These are phyloP conservation scores for Colletotrichum cordylinicola DNA, from an alignment of 2,329 filamentous ascomycete species.

Conservation along the genomic window DNA sequence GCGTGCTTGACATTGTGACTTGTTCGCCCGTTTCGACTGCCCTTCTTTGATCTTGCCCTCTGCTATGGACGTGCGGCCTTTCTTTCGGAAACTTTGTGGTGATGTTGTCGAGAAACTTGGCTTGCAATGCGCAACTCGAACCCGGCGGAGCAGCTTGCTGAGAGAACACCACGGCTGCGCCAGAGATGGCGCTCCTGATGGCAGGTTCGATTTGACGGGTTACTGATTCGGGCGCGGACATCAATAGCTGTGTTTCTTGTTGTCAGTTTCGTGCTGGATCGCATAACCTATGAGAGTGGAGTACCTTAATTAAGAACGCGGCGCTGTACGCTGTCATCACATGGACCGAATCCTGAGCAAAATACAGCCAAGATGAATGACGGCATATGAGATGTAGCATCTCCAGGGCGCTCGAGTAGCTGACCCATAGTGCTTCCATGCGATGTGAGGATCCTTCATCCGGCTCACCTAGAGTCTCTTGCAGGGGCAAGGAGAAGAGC, in stretches of 20 bases:
- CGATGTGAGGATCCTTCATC: slow-evolving; percentile 26
- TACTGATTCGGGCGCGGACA: neutral
- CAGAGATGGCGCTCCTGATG: slow-evolving; percentile 19
- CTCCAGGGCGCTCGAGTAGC: slow-evolving; percentile 32
- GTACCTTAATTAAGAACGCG: slow-evolving; percentile 41
- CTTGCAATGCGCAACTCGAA: slow-evolving; percentile 35
- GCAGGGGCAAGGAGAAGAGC: slow-evolving; percentile 40
- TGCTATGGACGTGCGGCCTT: neutral
- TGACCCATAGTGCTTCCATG: slow-evolving; percentile 36
- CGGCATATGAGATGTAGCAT: slow-evolving; percentile 36
- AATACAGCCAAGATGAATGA: slow-evolving; percentile 37
- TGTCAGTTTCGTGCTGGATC: neutral
- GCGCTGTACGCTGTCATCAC: slow-evolving; percentile 48
- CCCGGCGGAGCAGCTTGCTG: slow-evolving; percentile 30
- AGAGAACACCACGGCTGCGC: slow-evolving; percentile 28
- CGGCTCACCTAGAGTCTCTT: slow-evolving; percentile 31
- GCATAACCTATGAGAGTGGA: neutral
- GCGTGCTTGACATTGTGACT: neutral
- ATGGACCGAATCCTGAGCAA: slow-evolving; percentile 46
- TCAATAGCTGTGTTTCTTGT: neutral
- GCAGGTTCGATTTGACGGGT: neutral
- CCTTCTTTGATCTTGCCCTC: neutral
- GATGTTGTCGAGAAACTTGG: slow-evolving; percentile 33
- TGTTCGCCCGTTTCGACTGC: neutral
- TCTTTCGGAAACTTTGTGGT: neutral